These are phyloP conservation scores for Eucalyptus regnans DNA, from an alignment of 345 rosid species.

Conservation along the genomic window DNA sequence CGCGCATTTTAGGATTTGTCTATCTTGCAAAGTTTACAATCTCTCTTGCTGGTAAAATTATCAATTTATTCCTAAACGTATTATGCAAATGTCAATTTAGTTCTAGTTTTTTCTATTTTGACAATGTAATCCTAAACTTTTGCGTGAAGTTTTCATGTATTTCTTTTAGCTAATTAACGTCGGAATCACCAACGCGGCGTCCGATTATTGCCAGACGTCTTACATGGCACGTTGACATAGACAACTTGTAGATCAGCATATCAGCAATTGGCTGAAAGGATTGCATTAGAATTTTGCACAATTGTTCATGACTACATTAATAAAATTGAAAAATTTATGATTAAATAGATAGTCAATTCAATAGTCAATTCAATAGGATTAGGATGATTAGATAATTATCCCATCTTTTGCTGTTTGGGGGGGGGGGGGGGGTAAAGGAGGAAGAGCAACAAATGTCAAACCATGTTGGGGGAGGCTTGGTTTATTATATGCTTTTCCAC, in stretches of 20 bases:
- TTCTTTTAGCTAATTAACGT: not conserved
- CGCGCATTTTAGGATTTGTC: not conserved
- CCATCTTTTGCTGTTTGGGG: not conserved
- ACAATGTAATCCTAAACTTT: not conserved
- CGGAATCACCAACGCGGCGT: fast-evolving
- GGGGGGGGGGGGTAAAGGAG: not conserved
- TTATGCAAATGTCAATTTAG: not conserved
- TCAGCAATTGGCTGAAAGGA: fast-evolving
- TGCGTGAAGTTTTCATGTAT: fast-evolving
- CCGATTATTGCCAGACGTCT: not conserved
- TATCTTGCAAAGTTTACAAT: not conserved
- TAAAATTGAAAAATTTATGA: fast-evolving
- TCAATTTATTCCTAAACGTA: not conserved
- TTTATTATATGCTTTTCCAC: not conserved
- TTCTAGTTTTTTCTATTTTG: not conserved
- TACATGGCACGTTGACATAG: fast-evolving
- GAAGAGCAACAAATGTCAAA: not conserved
- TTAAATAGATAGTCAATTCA: not conserved
- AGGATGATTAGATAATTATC: not conserved
- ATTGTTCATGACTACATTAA: fast-evolving
- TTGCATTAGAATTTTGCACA: not conserved
- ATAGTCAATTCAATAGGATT: not conserved
- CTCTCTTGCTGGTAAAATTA: not conserved
- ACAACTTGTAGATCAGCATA: not conserved
- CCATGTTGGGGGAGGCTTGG: not conserved